Evolutionary conservation across 2,329 filamentous ascomycete species (phyloP).

Genomic region (Penicillium verrucosum): DNA sequence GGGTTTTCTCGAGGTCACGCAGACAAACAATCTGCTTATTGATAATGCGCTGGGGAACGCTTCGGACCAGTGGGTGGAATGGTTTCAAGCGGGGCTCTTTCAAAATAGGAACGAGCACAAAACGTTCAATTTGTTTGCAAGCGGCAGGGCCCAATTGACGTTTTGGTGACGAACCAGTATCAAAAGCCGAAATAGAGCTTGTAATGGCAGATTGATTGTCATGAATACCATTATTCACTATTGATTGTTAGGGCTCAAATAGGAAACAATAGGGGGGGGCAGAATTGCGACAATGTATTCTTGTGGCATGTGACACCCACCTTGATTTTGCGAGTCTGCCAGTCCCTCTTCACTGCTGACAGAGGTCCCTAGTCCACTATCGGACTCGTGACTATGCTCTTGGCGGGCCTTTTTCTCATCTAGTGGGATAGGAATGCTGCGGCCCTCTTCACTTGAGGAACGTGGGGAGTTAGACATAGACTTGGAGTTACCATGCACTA

Average conservation of each 20-base stretch:
- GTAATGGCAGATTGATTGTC: constrained; percentile 56
- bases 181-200: constrained; percentile 53
- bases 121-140: constrained; percentile 73
- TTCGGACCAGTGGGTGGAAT: constrained; percentile 75
- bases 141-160: constrained; percentile 66
- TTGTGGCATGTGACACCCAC: constrained; percentile 29
- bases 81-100: constrained; percentile 69
- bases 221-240: constrained; percentile 17
- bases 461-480: constrained; percentile 19
- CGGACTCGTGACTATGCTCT: constrained; percentile 69
- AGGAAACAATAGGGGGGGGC: constrained; percentile 9
- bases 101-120: constrained; percentile 74
- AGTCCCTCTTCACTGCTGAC: constrained; percentile 58
- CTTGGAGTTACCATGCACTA: neutral
- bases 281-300: neutral
- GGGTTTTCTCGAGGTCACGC: constrained; percentile 88
- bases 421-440: constrained; percentile 14
- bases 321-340: constrained; percentile 44
- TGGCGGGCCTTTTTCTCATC: constrained; percentile 29
- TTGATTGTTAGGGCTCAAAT: constrained; percentile 22
- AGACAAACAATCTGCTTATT: constrained; percentile 85
- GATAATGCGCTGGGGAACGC: constrained; percentile 74
- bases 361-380: constrained; percentile 85
- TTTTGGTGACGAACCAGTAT: constrained; percentile 49
- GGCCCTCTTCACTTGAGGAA: constrained; percentile 26